These are phyloP conservation scores for Hordeum pubiflorum DNA, from an alignment of 202 grass and related monocot genomes.

Conservation along the genomic window DNA sequence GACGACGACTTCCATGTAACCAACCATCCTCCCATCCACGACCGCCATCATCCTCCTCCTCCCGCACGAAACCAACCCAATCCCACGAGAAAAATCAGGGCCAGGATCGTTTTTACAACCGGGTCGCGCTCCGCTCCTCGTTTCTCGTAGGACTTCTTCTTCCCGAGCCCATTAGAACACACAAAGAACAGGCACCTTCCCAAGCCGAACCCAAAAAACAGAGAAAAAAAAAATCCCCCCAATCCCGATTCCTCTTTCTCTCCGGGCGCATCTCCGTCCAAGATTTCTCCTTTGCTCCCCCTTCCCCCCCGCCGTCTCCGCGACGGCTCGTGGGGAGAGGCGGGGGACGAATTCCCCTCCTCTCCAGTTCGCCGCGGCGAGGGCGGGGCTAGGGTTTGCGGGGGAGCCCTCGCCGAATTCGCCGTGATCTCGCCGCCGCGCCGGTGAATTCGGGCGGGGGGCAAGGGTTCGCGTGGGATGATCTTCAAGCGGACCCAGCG, in stretches of 20 bases:
- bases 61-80: conserved; percentile 21
- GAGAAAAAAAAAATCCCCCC: background rate
- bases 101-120: background rate
- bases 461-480: conserved; percentile 38
- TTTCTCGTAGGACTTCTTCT: background rate
- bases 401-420: conserved; percentile 15
- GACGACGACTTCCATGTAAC: conserved; percentile 11
- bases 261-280: conserved; percentile 5
- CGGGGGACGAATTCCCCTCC: conserved; percentile 5
- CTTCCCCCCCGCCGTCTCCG: conserved; percentile 17
- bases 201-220: background rate
- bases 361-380: conserved; percentile 21
- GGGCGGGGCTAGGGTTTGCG: conserved; percentile 42
- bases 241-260: conserved; percentile 12
- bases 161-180: conserved; percentile 39
- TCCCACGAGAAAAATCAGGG: conserved; percentile 19
- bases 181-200: conserved; percentile 38
- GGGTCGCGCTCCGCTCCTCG: background rate
- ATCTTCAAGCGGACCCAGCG: conserved; percentile 88
- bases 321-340: background rate
- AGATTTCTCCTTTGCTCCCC: background rate
- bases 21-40: conserved; percentile 4
- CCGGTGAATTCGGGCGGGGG: background rate
- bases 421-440: conserved; percentile 17
- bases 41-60: background rate